A percentile compares a stretch with the other conserved stretches of the same genome.
phyloP scores from a whole-genome alignment of 2,329 filamentous ascomycete species.

The Thelonectria olida region DNA sequence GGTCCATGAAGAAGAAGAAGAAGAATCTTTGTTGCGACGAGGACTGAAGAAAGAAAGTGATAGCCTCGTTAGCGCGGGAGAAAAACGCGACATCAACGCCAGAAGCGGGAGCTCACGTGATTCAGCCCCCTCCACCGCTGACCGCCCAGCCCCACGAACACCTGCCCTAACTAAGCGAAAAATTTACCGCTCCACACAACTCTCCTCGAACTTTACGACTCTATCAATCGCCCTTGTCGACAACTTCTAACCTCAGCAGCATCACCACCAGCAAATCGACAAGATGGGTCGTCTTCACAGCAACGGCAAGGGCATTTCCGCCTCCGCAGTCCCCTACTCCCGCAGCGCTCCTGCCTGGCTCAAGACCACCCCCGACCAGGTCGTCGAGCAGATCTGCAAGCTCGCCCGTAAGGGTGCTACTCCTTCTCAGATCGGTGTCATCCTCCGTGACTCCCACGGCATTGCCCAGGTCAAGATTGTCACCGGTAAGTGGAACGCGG shows the following conservation, averaged over 20 bases:
- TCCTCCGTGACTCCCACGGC: constrained; percentile 98
- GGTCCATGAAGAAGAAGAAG: constrained; percentile 3
- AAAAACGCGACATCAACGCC: constrained; percentile 31
- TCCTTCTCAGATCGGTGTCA: constrained; percentile 98
- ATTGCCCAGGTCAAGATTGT: constrained; percentile 98
- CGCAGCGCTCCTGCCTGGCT: constrained; percentile 93
- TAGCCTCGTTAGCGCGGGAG: background rate
- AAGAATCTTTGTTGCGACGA: constrained; percentile 14
- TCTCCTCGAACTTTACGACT: constrained; percentile 37
- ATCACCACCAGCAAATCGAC: constrained; percentile 54
- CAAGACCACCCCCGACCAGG: constrained; percentile 98
- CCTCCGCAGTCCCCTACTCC: constrained; percentile 96
- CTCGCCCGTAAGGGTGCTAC: constrained; percentile 99
- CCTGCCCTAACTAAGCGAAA: constrained; percentile 58
- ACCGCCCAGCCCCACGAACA: background rate
- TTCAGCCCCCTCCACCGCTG: background rate
- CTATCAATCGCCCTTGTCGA: constrained; percentile 31
- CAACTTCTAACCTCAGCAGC: constrained; percentile 42
- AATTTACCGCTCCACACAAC: constrained; percentile 55
- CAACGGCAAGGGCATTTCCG: constrained; percentile 99
- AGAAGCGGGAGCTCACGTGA: constrained; percentile 30
- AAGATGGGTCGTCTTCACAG: constrained; percentile 98
- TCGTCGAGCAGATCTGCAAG: constrained; percentile 99
- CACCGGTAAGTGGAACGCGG: constrained; percentile 76
- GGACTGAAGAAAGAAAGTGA: background rate